Base-by-base conservation (phyloP, 345 rosid species). In the Salix koriyanagi region DNA sequence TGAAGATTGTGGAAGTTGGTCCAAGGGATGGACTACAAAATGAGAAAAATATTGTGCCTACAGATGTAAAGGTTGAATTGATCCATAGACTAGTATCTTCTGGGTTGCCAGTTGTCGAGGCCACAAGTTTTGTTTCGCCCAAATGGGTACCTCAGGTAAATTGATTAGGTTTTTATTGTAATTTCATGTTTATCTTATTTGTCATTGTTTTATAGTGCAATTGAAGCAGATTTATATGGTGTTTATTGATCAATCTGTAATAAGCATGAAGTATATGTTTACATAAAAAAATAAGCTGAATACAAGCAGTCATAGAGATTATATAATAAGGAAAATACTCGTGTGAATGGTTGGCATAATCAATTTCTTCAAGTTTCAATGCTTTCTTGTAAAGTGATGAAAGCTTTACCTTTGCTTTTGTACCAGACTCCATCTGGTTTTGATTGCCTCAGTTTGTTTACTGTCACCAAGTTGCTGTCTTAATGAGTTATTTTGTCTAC, bases 71-170 rank as follows among this genome's bases (percentile, higher is more conserved):
- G 86, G 77, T 91, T 73, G 91, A 88, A 82, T 73, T 91, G 88
- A 90, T 91, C 68, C 83, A 65, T 54, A 86, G 85, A 81, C 79
- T 91, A 37, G 91, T 86, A 10, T 84, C 90, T 46, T 85, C 85
- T 8, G 91, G 93, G 28, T 83, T 91, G 79, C 70, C 90, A 60
- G 91, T 91, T 56, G 93, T 90, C 54, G 93, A 88, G 80, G 93
- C 93, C 69, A 90, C 93, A 64, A 87, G 96, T 82, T 91, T 91
- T 84, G 96, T 91, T 39, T 91, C 96, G 0, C 96, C 96, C 2
- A 89, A 88, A 85, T 91, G 93, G 96, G 93, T 91, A 80, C 96
- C 96, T 16, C 93, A 87, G 91, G 96, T 88, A 79, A 70, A 69
- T 65, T 25, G 11, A 32, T 56, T 58, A 67, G 46, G n/a, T 50